These are phyloP conservation scores for Sorghum bicolor DNA, from an alignment of 176 grass and related monocot species.

Conservation along the genomic window DNA sequence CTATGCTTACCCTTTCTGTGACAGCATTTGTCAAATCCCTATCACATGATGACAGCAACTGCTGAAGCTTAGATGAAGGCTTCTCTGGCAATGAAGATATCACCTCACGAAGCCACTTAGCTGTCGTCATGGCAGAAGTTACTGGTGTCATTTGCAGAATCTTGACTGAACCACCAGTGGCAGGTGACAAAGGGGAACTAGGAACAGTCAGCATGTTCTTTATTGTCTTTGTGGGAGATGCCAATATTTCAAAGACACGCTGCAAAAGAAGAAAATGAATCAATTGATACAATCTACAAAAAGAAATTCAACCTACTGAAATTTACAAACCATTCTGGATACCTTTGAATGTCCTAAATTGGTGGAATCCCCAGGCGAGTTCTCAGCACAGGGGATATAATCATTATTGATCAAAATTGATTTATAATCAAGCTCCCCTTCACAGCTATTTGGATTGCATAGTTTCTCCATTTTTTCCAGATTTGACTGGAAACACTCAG, in stretches of 20 bases:
- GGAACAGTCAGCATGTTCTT: slow-evolving; percentile 63
- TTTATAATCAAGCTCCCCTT: slow-evolving; percentile 70
- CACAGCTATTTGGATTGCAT: slow-evolving; percentile 29
- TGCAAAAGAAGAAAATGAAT: slow-evolving; percentile 47
- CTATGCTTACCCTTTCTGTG: slow-evolving; percentile 56
- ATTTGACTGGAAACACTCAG: slow-evolving; percentile 54
- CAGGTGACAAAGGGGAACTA: slow-evolving; percentile 65
- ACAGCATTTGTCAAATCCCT: slow-evolving; percentile 55
- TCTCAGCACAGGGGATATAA: slow-evolving; percentile 35
- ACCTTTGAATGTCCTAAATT: slow-evolving; percentile 54
- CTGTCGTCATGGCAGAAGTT: slow-evolving; percentile 89
- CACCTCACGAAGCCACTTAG: slow-evolving; percentile 91
- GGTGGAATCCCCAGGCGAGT: slow-evolving; percentile 20
- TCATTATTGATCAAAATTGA: slow-evolving; percentile 60
- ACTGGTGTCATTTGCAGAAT: slow-evolving; percentile 76
- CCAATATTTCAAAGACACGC: slow-evolving; percentile 62
- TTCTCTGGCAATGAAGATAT: slow-evolving; percentile 76
- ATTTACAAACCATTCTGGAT: slow-evolving; percentile 33
- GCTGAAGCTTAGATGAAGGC: slow-evolving; percentile 64
- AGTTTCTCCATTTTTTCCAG: slow-evolving; percentile 65
- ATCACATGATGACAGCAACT: slow-evolving; percentile 67
- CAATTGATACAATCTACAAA: slow-evolving; percentile 5
- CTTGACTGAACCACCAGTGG: slow-evolving; percentile 54
- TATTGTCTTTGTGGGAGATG: slow-evolving; percentile 76
- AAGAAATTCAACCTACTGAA: slow-evolving; percentile 19